Conservation (phyloP, 2,329 filamentous ascomycete genomes). For the Pezicula carpinea region DNA sequence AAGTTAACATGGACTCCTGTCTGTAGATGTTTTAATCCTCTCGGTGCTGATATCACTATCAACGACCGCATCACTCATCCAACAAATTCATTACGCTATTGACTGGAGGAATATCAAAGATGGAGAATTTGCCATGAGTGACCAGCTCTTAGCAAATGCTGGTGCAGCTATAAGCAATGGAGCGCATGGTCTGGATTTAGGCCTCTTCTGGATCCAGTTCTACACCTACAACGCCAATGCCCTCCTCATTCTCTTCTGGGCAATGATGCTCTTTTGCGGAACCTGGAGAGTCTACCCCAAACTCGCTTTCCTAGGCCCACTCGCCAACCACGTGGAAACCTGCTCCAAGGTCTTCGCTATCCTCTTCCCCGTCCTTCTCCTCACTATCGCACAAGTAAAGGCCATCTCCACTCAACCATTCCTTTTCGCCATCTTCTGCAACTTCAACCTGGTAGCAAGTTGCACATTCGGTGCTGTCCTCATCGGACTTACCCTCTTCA, state of each 20-base stretch:
- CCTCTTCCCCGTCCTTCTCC: constrained; percentile 2
- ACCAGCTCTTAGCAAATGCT: background rate
- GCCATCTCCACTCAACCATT: background rate
- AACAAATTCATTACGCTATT: constrained; percentile 5
- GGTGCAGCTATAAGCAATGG: constrained; percentile 1
- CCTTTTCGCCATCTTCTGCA: background rate
- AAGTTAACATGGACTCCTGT: background rate
- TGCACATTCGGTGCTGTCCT: background rate
- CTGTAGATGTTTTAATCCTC: background rate
- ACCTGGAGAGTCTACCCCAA: background rate
- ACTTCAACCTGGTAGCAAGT: background rate
- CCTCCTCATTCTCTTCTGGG: constrained; percentile 8
- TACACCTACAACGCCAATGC: constrained; percentile 5
- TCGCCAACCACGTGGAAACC: background rate
- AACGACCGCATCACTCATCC: background rate
- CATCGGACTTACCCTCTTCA: background rate
- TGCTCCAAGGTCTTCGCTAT: constrained; percentile 5
- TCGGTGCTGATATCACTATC: background rate
- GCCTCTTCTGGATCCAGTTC: constrained; percentile 9
- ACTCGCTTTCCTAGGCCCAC: background rate
- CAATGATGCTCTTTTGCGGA: background rate
- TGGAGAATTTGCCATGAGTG: background rate
- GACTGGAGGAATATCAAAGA: constrained; percentile 1
- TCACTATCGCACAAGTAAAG: constrained; percentile 2
- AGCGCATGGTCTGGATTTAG: constrained; percentile 4